phyloP scores from a whole-genome alignment of 306 rosid species.

The Benincasa hispida region DNA sequence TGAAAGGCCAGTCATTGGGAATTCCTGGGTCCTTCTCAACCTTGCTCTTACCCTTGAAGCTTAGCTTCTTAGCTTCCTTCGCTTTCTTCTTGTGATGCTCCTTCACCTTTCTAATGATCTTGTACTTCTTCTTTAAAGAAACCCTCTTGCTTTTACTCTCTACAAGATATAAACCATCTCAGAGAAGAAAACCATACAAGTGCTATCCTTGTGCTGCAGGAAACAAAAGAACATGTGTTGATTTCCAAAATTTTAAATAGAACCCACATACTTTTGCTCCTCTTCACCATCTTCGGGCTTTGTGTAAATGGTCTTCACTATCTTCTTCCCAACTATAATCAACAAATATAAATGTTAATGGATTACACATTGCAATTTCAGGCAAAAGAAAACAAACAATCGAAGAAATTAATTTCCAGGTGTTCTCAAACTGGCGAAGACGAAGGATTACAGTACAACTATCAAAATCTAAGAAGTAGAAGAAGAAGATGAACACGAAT shows the following conservation, averaged over 20 bases:
- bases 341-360: too few species aligned
- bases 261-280: constrained; percentile 58
- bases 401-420: too few species aligned
- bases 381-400: too few species aligned
- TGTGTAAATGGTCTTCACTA: background rate
- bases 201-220: background rate
- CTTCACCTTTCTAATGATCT: constrained; percentile 69
- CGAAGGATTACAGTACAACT: too few species aligned
- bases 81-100: constrained; percentile 80
- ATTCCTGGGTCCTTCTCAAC: constrained; percentile 96
- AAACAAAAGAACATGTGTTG: background rate
- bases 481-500: too few species aligned
- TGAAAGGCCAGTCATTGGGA: constrained; percentile 96
- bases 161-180: constrained; percentile 9
- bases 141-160: constrained; percentile 98
- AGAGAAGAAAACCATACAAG: background rate
- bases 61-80: constrained; percentile 84
- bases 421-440: too few species aligned
- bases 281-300: constrained; percentile 49
- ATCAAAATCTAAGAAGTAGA: too few species aligned
- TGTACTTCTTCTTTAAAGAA: constrained; percentile 70
- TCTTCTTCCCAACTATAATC: too few species aligned
- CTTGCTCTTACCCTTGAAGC: constrained; percentile 37
- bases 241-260: too few species aligned
- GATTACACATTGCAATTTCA: too few species aligned